These are phyloP conservation scores for Tripidium arundinaceum DNA, from an alignment of 202 grass and related monocot genomes.

Conservation along the genomic window DNA sequence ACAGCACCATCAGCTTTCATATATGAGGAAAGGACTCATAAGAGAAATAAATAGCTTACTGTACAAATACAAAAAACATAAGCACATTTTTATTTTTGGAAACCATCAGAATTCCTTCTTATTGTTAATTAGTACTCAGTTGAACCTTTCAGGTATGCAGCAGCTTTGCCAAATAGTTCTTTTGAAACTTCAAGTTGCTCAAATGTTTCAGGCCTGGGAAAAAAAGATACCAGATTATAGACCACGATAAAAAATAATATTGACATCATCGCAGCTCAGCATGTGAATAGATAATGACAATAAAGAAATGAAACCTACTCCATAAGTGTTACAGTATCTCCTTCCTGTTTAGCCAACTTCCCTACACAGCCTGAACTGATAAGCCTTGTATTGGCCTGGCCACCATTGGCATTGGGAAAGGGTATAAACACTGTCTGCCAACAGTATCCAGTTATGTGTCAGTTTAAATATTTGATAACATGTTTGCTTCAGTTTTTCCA, in stretches of 20 bases:
- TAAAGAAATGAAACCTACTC: slow-evolving; percentile 65
- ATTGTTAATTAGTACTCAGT: slow-evolving; percentile 19
- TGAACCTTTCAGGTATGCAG: slow-evolving; percentile 77
- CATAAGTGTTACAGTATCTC: slow-evolving; percentile 64
- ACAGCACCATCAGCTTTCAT: background rate
- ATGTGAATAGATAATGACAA: slow-evolving; percentile 14
- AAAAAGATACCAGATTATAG: slow-evolving; percentile 15
- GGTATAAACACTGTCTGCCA: background rate
- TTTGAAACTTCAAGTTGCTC: slow-evolving; percentile 92
- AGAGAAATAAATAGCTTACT: slow-evolving; percentile 12
- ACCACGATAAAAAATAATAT: background rate
- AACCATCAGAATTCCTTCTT: background rate
- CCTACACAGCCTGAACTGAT: background rate
- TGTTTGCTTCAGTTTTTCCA: background rate
- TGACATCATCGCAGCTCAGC: background rate
- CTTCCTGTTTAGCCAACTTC: background rate
- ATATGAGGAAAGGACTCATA: background rate
- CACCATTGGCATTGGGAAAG: background rate
- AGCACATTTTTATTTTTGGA: background rate
- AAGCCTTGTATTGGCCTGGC: background rate
- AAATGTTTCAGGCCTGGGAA: slow-evolving; percentile 81
- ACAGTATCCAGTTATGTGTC: background rate
- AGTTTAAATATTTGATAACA: slow-evolving; percentile 2
- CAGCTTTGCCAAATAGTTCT: slow-evolving; percentile 85
- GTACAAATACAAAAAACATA: slow-evolving; percentile 11